A percentile compares a stretch with the other conserved stretches of the same genome.
phyloP scores from a whole-genome alignment of 257 asterid species.

The Osmanthus fragrans region DNA sequence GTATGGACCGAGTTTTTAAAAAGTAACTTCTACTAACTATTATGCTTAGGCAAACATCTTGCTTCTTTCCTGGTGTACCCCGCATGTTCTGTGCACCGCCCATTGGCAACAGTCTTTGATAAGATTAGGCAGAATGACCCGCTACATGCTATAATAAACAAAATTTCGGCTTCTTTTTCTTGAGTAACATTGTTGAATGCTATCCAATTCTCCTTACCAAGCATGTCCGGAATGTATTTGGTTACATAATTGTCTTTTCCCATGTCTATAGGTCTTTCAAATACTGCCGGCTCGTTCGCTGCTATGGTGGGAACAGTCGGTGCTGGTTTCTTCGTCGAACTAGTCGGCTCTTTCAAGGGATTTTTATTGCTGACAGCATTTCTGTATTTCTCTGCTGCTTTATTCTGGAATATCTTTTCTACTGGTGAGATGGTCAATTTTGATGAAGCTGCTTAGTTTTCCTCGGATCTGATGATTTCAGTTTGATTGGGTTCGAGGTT shows the following conservation, averaged over 20 bases:
- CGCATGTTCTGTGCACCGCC: not conserved
- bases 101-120: not conserved
- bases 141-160: not conserved
- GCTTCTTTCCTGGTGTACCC: not conserved
- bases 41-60: not conserved
- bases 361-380: constrained; percentile 77
- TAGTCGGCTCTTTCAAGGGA: constrained; percentile 85
- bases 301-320: constrained; percentile 95
- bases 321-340: constrained; percentile 87
- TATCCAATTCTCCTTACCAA: not conserved
- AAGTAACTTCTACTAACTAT: not conserved
- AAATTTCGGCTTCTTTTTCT: not conserved
- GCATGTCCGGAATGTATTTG: not conserved
- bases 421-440: constrained; percentile 88
- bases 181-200: not conserved
- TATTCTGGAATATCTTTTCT: constrained; percentile 66
- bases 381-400: constrained; percentile 71
- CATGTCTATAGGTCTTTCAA: constrained; percentile 63
- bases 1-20: not conserved
- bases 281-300: constrained; percentile 91
- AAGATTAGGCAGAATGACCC: not conserved
- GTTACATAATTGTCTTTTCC: constrained; percentile 2
- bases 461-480: not conserved
- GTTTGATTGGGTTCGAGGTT: not conserved
- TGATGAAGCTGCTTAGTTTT: constrained; percentile 47